Evolutionary conservation across 805 yeast genomes (phyloP), one percentile per base, ranked within the genome.

Genomic region (Candida caryicola): DNA sequence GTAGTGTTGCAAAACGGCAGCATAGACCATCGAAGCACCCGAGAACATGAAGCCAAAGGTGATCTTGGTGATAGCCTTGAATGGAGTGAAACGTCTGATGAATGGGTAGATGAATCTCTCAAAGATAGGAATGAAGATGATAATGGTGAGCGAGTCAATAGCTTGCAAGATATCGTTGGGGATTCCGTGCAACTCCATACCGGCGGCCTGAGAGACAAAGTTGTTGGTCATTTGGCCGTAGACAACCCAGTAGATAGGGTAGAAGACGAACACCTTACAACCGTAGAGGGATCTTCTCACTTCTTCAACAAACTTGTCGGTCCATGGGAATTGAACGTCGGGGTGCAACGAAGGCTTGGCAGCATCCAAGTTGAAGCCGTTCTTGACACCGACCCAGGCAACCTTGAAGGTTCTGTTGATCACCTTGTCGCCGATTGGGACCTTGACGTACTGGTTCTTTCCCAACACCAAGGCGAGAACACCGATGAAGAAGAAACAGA

Each of bases 161-260:
- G 79, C 82, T 62, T 80, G 83, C 68, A 85, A 74, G 51, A 85
- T 70, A 69, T 85, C 95, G 57, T 85, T 85, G 48, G 95, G 93
- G 50, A 85, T 71, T 29, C 86, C 85, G 57, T 85, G 88, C 38
- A 76, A 67, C 51, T 82, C 77, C 86, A 84, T 81, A 47, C 75
- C 71, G 41, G 81, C 85, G 31, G 90, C 88, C 57, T 82, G 88
- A 29, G 86, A 74, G 42, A 82, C 75, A 52, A 85, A 82, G 60
- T 81, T 81, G 64, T 78, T 80, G 41, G 77, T 58, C 84, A 85
- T 83, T 66, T 82, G 87, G 17, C 71, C 71, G 60, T 82, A 82
- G 25, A 79, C 81, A 35, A 81, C 71, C 88, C 88, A 82, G 69
- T 79, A 85, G 36, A 85, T 67, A 27, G 89, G 85, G 58, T 74